These are phyloP conservation scores for Fragaria nilgerrensis DNA, from an alignment of 306 rosid genomes.

Conservation along the genomic window DNA sequence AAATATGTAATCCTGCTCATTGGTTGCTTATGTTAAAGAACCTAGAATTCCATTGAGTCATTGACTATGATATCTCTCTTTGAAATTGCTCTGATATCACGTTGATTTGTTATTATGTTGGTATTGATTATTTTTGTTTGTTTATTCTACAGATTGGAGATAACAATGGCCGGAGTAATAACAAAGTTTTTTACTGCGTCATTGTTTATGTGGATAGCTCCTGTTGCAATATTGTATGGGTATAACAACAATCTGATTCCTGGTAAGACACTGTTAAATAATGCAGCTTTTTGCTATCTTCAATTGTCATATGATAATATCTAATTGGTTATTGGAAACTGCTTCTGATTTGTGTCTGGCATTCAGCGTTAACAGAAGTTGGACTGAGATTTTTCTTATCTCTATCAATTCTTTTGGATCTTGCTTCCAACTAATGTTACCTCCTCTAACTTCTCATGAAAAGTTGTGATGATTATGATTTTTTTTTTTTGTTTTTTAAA, in stretches of 20 bases:
- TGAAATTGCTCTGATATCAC: not conserved
- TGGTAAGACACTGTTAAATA: slow-evolving; percentile 41
- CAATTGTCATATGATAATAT: no score
- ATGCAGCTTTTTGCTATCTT: not conserved
- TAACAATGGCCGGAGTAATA: slow-evolving; percentile 55
- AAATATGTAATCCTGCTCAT: not conserved
- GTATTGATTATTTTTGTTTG: not conserved
- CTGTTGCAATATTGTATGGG: slow-evolving; percentile 64
- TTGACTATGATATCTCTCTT: no score
- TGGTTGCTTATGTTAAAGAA: not conserved
- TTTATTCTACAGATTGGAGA: slow-evolving; percentile 33
- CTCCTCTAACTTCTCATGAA: not conserved
- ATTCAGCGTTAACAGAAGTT: not conserved
- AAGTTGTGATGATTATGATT: not conserved
- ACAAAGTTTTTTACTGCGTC: slow-evolving; percentile 69
- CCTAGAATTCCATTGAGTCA: no score
- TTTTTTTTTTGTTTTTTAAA: not conserved
- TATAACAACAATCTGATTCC: slow-evolving; percentile 75
- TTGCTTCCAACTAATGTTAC: not conserved
- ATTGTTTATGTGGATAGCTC: slow-evolving; percentile 67
- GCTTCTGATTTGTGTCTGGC: not conserved
- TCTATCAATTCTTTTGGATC: not conserved
- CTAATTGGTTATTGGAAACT: not conserved
- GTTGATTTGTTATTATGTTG: not conserved
- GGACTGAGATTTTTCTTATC: not conserved